phyloP scores from a whole-genome alignment of 2,329 filamentous ascomycete genomes.

The Fusarium verrucosum region DNA sequence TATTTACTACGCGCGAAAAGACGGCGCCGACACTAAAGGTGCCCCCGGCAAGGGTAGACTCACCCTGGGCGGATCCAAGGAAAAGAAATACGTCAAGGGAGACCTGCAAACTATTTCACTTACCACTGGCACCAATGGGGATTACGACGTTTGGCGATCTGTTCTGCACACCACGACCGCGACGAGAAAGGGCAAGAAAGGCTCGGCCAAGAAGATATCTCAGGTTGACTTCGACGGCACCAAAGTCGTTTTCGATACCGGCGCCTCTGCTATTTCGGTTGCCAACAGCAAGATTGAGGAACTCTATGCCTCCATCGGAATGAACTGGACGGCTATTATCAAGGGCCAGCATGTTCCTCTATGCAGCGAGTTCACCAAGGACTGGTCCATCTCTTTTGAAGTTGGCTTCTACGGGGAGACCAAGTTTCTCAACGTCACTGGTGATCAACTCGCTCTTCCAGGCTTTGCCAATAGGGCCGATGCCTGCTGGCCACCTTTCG shows the following conservation, averaged over 20 bases:
- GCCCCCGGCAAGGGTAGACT: slow-evolving; percentile 41
- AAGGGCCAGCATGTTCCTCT: slow-evolving; percentile 43
- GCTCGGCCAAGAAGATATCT: slow-evolving; percentile 1
- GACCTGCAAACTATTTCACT: slow-evolving; percentile 34
- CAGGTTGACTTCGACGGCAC: slow-evolving; percentile 1
- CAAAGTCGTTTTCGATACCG: slow-evolving; percentile 48
- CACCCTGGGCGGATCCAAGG: slow-evolving; percentile 48
- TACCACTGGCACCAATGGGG: neutral
- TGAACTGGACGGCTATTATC: slow-evolving; percentile 49
- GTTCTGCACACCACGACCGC: neutral
- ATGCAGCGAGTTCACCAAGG: slow-evolving; percentile 50
- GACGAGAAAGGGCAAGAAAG: slow-evolving; percentile 23
- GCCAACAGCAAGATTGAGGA: slow-evolving; percentile 37
- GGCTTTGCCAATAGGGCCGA: slow-evolving; percentile 48
- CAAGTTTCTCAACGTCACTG: slow-evolving; percentile 45
- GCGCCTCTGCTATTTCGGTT: slow-evolving; percentile 43
- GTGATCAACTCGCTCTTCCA: slow-evolving; percentile 45
- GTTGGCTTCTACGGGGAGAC: slow-evolving; percentile 35
- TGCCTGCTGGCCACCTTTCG: slow-evolving; percentile 51
- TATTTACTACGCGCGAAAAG: slow-evolving; percentile 44
- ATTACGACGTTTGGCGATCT: slow-evolving; percentile 48
- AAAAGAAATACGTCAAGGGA: slow-evolving; percentile 44
- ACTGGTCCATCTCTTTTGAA: slow-evolving; percentile 48
- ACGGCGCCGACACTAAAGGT: slow-evolving; percentile 6
- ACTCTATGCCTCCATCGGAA: slow-evolving; percentile 49